A percentile compares a stretch with the other conserved stretches of the same genome.
These are phyloP conservation scores for Serendipita sp. DNA, from an alignment of 768 basidiomycete species.

Conservation along the genomic window DNA sequence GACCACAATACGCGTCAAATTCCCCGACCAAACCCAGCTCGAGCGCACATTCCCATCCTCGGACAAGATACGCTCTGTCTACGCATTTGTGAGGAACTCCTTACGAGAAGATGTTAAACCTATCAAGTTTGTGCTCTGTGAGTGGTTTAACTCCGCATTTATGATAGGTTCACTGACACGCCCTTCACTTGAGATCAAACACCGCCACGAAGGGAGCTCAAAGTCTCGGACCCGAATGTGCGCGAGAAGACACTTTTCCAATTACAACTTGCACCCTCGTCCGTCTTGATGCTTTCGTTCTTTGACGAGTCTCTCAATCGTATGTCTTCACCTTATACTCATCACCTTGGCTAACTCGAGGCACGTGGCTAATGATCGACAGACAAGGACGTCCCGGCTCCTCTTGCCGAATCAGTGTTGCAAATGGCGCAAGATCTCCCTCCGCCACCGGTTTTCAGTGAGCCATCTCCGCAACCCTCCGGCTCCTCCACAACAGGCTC, in stretches of 20 bases:
- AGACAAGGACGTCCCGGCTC: slow-evolving; percentile 46
- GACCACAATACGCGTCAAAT: slow-evolving; percentile 71
- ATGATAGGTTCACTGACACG: slow-evolving; percentile 1
- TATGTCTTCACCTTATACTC: slow-evolving; percentile 18
- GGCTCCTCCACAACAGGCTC: slow-evolving; percentile 7
- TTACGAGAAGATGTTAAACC: slow-evolving; percentile 60
- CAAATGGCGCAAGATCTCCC: slow-evolving; percentile 53
- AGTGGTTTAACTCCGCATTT: slow-evolving; percentile 16
- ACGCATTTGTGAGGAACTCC: slow-evolving; percentile 63
- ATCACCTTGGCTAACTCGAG: neutral
- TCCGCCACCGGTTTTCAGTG: slow-evolving; percentile 28
- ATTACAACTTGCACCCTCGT: slow-evolving; percentile 64
- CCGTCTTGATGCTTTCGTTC: slow-evolving; percentile 60
- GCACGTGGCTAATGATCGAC: neutral
- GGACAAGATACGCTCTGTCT: slow-evolving; percentile 65
- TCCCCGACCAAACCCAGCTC: slow-evolving; percentile 64
- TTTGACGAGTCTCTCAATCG: slow-evolving; percentile 56
- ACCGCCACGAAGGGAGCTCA: slow-evolving; percentile 70
- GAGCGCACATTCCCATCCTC: slow-evolving; percentile 65
- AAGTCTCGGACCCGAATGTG: slow-evolving; percentile 59
- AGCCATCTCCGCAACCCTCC: slow-evolving; percentile 10
- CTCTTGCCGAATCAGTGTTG: slow-evolving; percentile 41
- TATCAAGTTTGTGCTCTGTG: slow-evolving; percentile 74
- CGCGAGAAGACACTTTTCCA: slow-evolving; percentile 51
- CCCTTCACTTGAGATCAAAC: slow-evolving; percentile 40